Conservation (phyloP, 140 eudicot species). For the Bidens hawaiensis region DNA sequence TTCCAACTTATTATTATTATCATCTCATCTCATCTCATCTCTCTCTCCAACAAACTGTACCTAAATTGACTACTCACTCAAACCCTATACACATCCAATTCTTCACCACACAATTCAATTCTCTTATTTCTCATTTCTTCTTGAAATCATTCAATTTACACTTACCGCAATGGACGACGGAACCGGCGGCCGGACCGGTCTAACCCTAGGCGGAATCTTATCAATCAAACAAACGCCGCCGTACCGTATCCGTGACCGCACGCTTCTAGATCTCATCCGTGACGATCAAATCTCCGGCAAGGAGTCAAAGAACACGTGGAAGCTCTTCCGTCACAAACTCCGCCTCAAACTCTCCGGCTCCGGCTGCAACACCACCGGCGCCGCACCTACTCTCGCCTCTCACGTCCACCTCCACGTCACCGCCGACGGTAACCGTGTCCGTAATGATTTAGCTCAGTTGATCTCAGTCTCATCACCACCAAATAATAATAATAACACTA, state of each 20-base stretch:
- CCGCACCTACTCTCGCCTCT: constrained; percentile 44
- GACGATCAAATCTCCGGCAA: constrained; percentile 40
- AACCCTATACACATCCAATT: not conserved
- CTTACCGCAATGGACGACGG: not conserved
- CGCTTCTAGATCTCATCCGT: constrained; percentile 55
- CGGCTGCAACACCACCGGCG: constrained; percentile 49
- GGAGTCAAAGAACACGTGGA: constrained; percentile 40
- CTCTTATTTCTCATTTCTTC: not conserved
- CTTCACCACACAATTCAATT: not conserved
- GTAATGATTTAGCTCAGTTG: constrained; percentile 2
- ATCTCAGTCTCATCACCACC: constrained; percentile 16
- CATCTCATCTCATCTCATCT: no score
- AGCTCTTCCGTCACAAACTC: constrained; percentile 40
- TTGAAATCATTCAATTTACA: no score
- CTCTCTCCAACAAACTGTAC: constrained; percentile 19
- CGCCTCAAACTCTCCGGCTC: constrained; percentile 48
- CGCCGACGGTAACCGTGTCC: constrained; percentile 4
- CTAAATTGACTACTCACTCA: not conserved
- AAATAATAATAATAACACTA: not conserved
- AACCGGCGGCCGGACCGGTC: constrained; percentile 9
- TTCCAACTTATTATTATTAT: no score
- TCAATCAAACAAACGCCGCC: constrained; percentile 32
- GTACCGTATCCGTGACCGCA: constrained; percentile 37
- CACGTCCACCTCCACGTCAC: constrained; percentile 25
- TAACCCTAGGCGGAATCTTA: constrained; percentile 46